Evolutionary conservation across 2,329 filamentous ascomycete genomes (phyloP).

Genomic region (Orbilia blumenaviensis): DNA sequence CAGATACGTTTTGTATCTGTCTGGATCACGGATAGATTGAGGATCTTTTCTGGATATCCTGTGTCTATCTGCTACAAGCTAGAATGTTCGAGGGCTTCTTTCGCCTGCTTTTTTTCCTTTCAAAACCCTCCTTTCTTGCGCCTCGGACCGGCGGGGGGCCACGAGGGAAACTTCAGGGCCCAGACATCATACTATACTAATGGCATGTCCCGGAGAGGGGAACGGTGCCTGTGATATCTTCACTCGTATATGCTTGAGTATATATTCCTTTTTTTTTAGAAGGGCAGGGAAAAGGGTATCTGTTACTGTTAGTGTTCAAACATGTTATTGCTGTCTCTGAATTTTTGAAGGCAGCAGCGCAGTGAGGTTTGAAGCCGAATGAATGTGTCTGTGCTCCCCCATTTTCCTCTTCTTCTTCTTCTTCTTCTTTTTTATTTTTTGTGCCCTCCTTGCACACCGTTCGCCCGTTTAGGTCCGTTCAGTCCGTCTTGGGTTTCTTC

Average conservation of each 20-base stretch:
- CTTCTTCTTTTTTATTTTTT: neutral
- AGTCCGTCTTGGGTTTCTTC: too few relatives aligned
- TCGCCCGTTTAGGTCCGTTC: too few relatives aligned
- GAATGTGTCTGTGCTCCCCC: constrained; percentile 39
- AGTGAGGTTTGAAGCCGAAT: constrained; percentile 18
- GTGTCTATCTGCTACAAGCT: constrained; percentile 19
- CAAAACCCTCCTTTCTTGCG: constrained; percentile 46
- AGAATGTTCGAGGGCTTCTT: constrained; percentile 45
- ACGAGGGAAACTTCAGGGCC: constrained; percentile 2
- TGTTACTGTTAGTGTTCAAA: neutral
- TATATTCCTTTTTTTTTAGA: constrained; percentile 29
- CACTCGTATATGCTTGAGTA: neutral
- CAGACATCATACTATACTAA: neutral
- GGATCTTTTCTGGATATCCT: too few relatives aligned
- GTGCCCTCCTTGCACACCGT: too few relatives aligned
- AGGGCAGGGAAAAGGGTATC: too few relatives aligned
- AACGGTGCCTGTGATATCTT: neutral
- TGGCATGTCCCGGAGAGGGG: neutral
- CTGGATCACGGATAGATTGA: neutral
- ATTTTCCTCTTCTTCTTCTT: too few relatives aligned
- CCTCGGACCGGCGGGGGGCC: constrained; percentile 47
- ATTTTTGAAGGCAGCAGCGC: neutral
- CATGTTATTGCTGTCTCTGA: neutral
- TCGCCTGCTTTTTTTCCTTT: constrained; percentile 14
- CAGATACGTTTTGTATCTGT: neutral